These are phyloP conservation scores for Ogataea hybrid DNA, from an alignment of 1,139 yeast genomes.

Conservation along the genomic window DNA sequence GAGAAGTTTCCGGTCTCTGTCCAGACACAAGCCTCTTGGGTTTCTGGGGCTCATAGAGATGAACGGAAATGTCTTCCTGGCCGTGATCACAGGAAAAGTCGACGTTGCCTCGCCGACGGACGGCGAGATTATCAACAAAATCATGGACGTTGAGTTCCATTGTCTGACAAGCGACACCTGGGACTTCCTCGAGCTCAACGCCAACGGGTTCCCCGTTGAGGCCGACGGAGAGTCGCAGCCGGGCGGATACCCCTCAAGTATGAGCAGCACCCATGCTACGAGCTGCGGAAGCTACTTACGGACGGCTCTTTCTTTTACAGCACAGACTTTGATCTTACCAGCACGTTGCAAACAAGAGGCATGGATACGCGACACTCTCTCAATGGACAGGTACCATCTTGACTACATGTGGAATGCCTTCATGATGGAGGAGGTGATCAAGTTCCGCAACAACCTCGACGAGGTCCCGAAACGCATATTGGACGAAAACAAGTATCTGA, in stretches of 20 bases:
- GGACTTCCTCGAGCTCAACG: constrained; percentile 72
- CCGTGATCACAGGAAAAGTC: constrained; percentile 72
- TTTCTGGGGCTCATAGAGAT: constrained; percentile 81
- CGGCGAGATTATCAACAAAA: constrained; percentile 76
- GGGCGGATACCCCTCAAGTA: constrained; percentile 24
- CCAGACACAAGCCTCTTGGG: constrained; percentile 58
- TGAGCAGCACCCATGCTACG: constrained; percentile 80
- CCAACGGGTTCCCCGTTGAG: constrained; percentile 58
- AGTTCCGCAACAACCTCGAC: constrained; percentile 70
- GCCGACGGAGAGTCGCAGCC: constrained; percentile 27
- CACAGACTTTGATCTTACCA: constrained; percentile 87
- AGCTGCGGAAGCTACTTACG: constrained; percentile 69
- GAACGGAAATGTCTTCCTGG: constrained; percentile 64
- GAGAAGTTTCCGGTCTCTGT: constrained; percentile 45
- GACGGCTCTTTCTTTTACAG: constrained; percentile 94
- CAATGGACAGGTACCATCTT: constrained; percentile 61
- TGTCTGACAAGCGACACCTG: constrained; percentile 70
- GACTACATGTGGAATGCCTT: constrained; percentile 98
- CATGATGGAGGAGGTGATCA: constrained; percentile 79
- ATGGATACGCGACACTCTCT: constrained; percentile 41
- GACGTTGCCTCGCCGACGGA: constrained; percentile 85
- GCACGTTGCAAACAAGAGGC: constrained; percentile 74
- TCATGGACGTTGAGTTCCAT: constrained; percentile 80
- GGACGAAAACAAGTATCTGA: constrained; percentile 76
- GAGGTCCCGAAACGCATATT: constrained; percentile 53